Conservation (phyloP, 768 basidiomycete genomes). For the Hemileccinum rubropunctum region DNA sequence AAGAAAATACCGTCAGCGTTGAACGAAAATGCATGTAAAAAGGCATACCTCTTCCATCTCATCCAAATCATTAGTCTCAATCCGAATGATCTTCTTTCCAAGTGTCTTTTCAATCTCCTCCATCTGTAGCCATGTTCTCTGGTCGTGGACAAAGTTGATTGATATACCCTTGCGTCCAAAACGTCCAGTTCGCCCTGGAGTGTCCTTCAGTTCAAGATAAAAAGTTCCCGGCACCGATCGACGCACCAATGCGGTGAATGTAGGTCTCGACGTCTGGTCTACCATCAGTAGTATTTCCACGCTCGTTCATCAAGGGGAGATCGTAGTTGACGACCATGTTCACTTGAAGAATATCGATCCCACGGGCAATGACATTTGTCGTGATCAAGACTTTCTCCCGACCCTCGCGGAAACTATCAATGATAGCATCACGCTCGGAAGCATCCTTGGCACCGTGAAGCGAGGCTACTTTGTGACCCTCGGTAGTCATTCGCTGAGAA, state of each 20-base stretch:
- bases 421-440: constrained; percentile 83
- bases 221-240: background rate
- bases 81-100: constrained; percentile 74
- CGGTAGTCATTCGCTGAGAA: constrained; percentile 82
- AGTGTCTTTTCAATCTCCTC: constrained; percentile 81
- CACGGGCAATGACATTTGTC: constrained; percentile 97
- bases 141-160: constrained; percentile 95
- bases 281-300: constrained; percentile 46
- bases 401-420: constrained; percentile 95
- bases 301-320: constrained; percentile 81
- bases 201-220: background rate
- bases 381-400: constrained; percentile 97
- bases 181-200: constrained; percentile 89
- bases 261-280: constrained; percentile 94
- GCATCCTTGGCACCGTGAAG: constrained; percentile 94
- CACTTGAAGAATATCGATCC: constrained; percentile 97
- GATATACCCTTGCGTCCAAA: constrained; percentile 97
- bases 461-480: constrained; percentile 96
- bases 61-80: constrained; percentile 88
- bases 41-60: constrained; percentile 85
- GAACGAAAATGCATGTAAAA: background rate
- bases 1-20: background rate
- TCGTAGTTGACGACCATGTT: constrained; percentile 99
- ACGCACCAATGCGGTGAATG: constrained; percentile 92
- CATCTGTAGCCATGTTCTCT: constrained; percentile 86